These are phyloP conservation scores for Blastobotrys capitulatus DNA, from an alignment of 1,139 yeast genomes.

Conservation along the genomic window DNA sequence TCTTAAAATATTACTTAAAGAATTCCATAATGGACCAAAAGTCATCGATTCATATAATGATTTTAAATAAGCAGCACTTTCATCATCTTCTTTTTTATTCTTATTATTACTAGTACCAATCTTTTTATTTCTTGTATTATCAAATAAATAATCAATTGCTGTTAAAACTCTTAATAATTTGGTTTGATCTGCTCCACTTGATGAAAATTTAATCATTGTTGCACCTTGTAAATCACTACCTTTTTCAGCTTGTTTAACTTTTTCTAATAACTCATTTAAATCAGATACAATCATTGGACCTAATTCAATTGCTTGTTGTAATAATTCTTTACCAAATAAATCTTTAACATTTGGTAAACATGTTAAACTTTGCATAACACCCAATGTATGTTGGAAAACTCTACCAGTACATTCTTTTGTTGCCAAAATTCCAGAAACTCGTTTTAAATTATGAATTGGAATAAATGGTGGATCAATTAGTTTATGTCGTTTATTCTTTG, in stretches of 20 bases:
- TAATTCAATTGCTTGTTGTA: conserved; percentile 57
- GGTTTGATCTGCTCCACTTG: conserved; percentile 83
- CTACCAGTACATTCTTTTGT: conserved; percentile 83
- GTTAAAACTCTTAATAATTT: conserved; percentile 78
- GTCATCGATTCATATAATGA: conserved; percentile 58
- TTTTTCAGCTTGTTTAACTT: conserved; percentile 38
- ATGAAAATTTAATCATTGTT: conserved; percentile 61
- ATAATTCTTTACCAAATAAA: conserved; percentile 63
- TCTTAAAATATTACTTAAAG: conserved; percentile 70
- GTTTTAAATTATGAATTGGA: conserved; percentile 57
- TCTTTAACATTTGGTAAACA: conserved; percentile 55
- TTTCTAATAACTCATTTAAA: conserved; percentile 46
- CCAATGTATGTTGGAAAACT: conserved; percentile 78
- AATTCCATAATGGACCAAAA: conserved; percentile 80
- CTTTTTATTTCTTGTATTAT: conserved; percentile 30
- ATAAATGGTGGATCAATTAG: conserved; percentile 55
- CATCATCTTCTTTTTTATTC: conserved; percentile 28
- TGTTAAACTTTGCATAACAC: conserved; percentile 76
- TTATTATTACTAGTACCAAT: conserved; percentile 13
- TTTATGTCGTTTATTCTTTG: conserved; percentile 18
- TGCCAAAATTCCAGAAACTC: conserved; percentile 63
- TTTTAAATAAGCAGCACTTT: conserved; percentile 39
- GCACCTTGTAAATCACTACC: conserved; percentile 48
- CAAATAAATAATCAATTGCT: conserved; percentile 80
- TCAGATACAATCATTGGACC: conserved; percentile 57